Evolutionary conservation across 495 filamentous ascomycete species (phyloP).

Genomic region (Durotheca rogersii): DNA sequence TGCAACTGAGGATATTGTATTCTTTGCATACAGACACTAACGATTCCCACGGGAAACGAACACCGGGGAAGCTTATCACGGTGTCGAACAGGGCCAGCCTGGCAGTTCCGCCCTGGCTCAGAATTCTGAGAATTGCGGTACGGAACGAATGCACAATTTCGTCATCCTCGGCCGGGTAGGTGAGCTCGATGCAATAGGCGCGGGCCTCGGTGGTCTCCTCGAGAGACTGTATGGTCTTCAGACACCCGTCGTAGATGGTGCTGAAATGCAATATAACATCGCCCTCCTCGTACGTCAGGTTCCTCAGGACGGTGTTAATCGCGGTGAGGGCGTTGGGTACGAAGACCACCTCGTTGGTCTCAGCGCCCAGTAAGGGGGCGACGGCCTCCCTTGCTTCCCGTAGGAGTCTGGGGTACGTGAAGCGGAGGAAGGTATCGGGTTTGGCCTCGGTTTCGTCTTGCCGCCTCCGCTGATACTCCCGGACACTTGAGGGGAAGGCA

Average conservation of each 20-base stretch:
- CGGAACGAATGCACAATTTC: conserved; percentile 56
- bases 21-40: conserved; percentile 60
- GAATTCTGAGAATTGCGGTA: conserved; percentile 44
- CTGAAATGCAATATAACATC: conserved; percentile 70
- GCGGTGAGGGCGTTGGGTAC: conserved; percentile 80
- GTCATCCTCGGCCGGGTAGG: conserved; percentile 61
- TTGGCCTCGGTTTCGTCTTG: conserved; percentile 37
- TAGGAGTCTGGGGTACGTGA: conserved; percentile 55
- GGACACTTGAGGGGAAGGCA: conserved; percentile 37
- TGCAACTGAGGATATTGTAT: conserved; percentile 55
- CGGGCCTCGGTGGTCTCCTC: conserved; percentile 50
- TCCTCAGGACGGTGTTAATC: conserved; percentile 76
- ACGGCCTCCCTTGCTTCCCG: conserved; percentile 60
- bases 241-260: conserved; percentile 76
- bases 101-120: conserved; percentile 45
- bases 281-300: conserved; percentile 54
- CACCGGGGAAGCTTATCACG: conserved; percentile 67
- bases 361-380: conserved; percentile 60
- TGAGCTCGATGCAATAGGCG: conserved; percentile 43
- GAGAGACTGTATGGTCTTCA: conserved; percentile 68
- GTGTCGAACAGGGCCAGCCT: conserved; percentile 73
- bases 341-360: conserved; percentile 65
- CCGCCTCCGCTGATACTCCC: conserved; percentile 31
- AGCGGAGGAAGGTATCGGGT: conserved; percentile 51
- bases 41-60: conserved; percentile 72